Base-by-base conservation (phyloP, 2,329 filamentous ascomycete species). In the Ascochyta viciae-villosae region DNA sequence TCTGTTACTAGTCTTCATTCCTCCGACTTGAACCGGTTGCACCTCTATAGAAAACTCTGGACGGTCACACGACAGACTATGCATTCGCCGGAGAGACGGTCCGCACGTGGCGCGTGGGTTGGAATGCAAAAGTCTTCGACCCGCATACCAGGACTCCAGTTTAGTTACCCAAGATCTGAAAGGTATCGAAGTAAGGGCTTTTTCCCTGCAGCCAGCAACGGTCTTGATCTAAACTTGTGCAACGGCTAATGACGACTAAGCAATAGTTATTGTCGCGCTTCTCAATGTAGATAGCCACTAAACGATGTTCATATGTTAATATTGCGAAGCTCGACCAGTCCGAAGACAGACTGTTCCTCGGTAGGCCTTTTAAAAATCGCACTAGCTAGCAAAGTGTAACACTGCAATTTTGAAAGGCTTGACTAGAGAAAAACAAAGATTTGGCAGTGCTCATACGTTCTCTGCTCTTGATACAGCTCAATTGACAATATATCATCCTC, bases 1-100 rank as follows among this genome's bases (percentile, higher is more conserved):
- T 44, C 8, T 41, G 44, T 35, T 29, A 39, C 34, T 56, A 47
- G 53, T 55, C 41, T 50, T 29, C 52, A 55, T 55, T 50, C 52
- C 45, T 50, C 23, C 37, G 24, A 6, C 29, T 16, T 35, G 16
- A 15, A 38, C 41, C 52, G 52, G 46, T 41, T 50, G 52, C 52
- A 41, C 35, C 19, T 35, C 35, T 23, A 13, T 16, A 35, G 34
- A 45, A 38, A 35, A 37, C 13, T 50, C 45, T 45, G 10, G 34
- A 46, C 37, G 37, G 52, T 50, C 52, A 50, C 52, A 45, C 40
- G 52, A 19, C 16, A 16, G 41, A 39, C 23, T 4, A 27, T 24
- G 3, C 23, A 27, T 27, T 44, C 9, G 19, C 27, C 34, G 39
- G 26, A 39, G 27, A 37, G n/a, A 45, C 29, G 35, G 7, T 31